A percentile compares a stretch with the other conserved stretches of the same genome.
Conservation (phyloP, 306 rosid species). For the Malus orientalis region DNA sequence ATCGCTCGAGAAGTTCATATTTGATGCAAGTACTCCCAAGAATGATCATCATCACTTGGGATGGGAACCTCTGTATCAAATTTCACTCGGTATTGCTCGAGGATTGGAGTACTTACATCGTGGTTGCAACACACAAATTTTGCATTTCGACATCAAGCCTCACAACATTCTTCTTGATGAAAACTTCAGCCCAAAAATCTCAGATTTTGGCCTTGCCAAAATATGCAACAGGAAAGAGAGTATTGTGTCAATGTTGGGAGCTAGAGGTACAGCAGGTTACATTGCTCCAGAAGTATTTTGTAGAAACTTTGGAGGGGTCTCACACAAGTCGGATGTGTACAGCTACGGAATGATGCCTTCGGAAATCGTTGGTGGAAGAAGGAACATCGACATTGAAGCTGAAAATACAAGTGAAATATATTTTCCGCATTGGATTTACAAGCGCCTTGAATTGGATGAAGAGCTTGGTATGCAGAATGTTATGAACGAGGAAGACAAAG, state of each 20-base stretch:
- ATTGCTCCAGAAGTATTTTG: no score
- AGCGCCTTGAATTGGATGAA: conserved; percentile 13
- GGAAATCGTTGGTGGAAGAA: conserved; percentile 19
- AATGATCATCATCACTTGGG: conserved; percentile 1
- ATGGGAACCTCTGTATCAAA: conserved; percentile 17
- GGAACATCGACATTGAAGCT: neutral
- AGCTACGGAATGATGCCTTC: conserved; percentile 10
- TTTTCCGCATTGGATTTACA: conserved; percentile 34
- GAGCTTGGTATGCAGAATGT: conserved; percentile 13
- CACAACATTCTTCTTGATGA: no score
- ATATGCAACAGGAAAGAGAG: no score
- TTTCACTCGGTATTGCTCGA: conserved; percentile 32
- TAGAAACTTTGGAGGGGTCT: neutral
- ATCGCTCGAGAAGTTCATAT: conserved; percentile 41
- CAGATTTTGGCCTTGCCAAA: no score
- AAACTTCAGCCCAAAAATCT: no score
- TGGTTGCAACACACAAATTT: conserved; percentile 34
- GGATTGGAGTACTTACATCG: conserved; percentile 36
- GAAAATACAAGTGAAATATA: conserved; percentile 23
- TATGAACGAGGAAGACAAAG: conserved; percentile 12
- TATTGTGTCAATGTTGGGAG: no score
- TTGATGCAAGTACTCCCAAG: neutral
- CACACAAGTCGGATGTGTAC: conserved; percentile 35
- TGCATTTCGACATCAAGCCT: conserved; percentile 39
- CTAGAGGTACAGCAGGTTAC: no score